Conservation (phyloP, 805 yeast species). For the Candida loeiensis region DNA sequence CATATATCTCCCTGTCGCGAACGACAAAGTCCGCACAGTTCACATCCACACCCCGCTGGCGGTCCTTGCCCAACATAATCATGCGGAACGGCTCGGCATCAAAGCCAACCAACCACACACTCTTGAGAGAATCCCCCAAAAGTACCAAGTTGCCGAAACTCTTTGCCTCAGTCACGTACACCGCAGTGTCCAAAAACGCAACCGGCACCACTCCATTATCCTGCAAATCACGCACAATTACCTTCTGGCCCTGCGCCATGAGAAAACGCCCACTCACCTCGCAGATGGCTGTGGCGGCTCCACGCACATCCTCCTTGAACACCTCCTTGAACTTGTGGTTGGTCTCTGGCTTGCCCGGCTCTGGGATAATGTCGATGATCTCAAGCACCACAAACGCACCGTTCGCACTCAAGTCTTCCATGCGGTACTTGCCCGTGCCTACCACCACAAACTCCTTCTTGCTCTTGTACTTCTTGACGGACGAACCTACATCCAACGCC, state of each 20-base stretch:
- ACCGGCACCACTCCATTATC: constrained; percentile 91
- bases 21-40: constrained; percentile 73
- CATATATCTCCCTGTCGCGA: constrained; percentile 62
- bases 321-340: constrained; percentile 72
- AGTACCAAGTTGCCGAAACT: constrained; percentile 78
- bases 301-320: constrained; percentile 70
- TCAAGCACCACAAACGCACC: constrained; percentile 78
- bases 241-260: constrained; percentile 82
- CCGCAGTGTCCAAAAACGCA: constrained; percentile 85
- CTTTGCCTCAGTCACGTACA: constrained; percentile 75
- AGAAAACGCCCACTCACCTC: constrained; percentile 82
- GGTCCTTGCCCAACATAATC: constrained; percentile 73
- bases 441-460: constrained; percentile 66
- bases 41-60: constrained; percentile 53
- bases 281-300: constrained; percentile 75
- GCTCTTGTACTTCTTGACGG: constrained; percentile 41
- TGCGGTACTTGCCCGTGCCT: constrained; percentile 74
- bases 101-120: constrained; percentile 80
- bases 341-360: constrained; percentile 81
- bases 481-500: constrained; percentile 44
- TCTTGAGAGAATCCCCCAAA: constrained; percentile 75
- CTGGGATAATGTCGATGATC: constrained; percentile 80
- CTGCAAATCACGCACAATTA: constrained; percentile 75
- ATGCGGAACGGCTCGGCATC: constrained; percentile 94
- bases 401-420: constrained; percentile 76